Evolutionary conservation across 257 asterid genomes (phyloP).

Genomic region (Petrea volubilis): DNA sequence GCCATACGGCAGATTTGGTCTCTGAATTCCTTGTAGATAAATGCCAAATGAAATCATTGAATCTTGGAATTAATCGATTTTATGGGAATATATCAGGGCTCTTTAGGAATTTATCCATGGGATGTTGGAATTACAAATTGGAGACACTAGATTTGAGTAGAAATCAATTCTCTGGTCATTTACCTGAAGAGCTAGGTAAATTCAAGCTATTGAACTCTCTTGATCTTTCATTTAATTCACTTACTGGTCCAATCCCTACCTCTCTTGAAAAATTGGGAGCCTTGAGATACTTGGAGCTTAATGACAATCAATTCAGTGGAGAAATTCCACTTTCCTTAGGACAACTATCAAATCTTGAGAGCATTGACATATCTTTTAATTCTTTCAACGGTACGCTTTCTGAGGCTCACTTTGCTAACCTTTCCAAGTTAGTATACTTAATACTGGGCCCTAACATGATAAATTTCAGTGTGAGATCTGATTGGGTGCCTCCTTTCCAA

Average conservation of each 20-base stretch:
- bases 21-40: background rate
- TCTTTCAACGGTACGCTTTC: too few species aligned
- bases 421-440: too few species aligned
- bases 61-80: background rate
- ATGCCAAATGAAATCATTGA: conserved; percentile 7
- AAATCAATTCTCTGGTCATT: background rate
- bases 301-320: too few species aligned
- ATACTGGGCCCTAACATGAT: too few species aligned
- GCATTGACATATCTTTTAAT: too few species aligned
- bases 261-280: background rate
- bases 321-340: background rate
- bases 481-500: too few species aligned
- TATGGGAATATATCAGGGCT: background rate
- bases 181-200: background rate
- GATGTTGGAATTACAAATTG: conserved; percentile 6
- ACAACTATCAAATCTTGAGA: background rate
- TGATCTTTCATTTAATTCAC: background rate
- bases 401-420: too few species aligned
- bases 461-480: too few species aligned
- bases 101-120: background rate
- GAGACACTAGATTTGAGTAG: background rate
- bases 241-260: background rate
- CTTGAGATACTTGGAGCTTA: background rate
- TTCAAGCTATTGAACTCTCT: background rate
- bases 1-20: background rate